Conservation (phyloP, 768 basidiomycete species). For the Hortiboletus flavorubellus region DNA sequence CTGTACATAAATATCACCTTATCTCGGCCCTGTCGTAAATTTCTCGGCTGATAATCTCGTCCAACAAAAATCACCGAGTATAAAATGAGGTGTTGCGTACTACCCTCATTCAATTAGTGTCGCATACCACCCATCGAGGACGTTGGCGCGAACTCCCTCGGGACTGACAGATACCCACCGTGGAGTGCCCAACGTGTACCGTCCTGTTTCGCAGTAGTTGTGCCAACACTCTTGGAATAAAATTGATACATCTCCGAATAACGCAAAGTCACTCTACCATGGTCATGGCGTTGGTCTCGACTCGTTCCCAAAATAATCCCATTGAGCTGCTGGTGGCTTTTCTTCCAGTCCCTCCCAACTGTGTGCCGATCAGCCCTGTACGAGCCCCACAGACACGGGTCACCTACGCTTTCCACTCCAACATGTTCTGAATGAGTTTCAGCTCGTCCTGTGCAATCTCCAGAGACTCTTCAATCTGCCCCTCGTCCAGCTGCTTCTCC, state of each 20-base stretch:
- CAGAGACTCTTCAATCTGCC: conserved; percentile 84
- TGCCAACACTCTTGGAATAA: conserved; percentile 3
- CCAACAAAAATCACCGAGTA: neutral
- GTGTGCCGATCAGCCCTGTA: conserved; percentile 6
- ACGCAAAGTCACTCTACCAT: neutral
- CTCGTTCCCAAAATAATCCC: conserved; percentile 74
- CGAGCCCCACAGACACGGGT: neutral
- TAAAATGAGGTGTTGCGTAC: too few species aligned
- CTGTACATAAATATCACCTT: conserved; percentile 12
- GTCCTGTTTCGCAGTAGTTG: neutral
- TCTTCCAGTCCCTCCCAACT: conserved; percentile 92
- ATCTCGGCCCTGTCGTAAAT: neutral
- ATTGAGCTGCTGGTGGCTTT: conserved; percentile 77
- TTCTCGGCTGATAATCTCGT: neutral
- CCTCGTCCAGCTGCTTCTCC: conserved; percentile 77
- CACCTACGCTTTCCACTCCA: conserved; percentile 96
- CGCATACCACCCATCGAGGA: too few species aligned
- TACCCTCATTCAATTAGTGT: neutral
- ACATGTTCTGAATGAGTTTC: conserved; percentile 71
- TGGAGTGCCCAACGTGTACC: neutral
- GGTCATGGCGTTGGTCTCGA: conserved; percentile 39
- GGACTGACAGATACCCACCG: conserved; percentile 18
- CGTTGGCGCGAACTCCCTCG: conserved; percentile 28
- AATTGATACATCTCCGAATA: neutral
- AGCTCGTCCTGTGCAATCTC: conserved; percentile 83